Base-by-base conservation (phyloP, 1,284 basidiomycete genomes). In the Apiotrichum veenhuisii region DNA sequence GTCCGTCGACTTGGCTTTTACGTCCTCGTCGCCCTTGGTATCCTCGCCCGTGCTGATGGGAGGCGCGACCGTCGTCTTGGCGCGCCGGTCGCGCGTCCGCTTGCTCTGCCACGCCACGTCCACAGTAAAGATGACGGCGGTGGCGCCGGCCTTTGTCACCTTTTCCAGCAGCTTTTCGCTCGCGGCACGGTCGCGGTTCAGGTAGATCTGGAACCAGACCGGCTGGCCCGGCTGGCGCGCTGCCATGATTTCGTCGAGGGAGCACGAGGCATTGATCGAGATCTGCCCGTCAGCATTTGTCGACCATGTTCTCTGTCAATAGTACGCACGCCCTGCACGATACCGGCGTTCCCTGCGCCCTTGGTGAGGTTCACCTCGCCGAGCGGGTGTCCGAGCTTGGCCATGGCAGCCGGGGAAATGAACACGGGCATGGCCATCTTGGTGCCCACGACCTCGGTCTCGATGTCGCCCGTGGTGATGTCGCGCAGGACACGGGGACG, bases 101-200 rank as follows among this genome's bases (percentile, higher is more conserved):
- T 94, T 93, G 18, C 89, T 87, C n/a, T 87, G 82, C 38, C 89
- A 85, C 11, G 91, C 82, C 0, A 91, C 89, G 75, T 98, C 94
- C 2, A 97, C 93, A 0, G 94, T 97, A 52, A 97, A 81, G 75
- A 92, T 92, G 55, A 98, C 87, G 0, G 90, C 92, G 1, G 77
- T 72, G 25, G 73, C 76, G 14, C 78, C 78, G 2, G 77, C 65
- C 43, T 73, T 60, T 33, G 79, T 78, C 22, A 83, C 78, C 58
- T 80, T 78, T 25, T 76, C 64, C 20, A 84, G 57, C 10, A 82
- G 77, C 5, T 71, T 71, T 55, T 79, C 78, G 3, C 80, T 80
- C 41, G 70, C 72, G 8, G 71, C 57, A 1, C 81, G 77, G 57
- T 83, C 81, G 59, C 76, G 78, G 71, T 83, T 82, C 43, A 83